Evolutionary conservation across 495 filamentous ascomycete genomes (phyloP).

Genomic region (Penicillium coffeae): DNA sequence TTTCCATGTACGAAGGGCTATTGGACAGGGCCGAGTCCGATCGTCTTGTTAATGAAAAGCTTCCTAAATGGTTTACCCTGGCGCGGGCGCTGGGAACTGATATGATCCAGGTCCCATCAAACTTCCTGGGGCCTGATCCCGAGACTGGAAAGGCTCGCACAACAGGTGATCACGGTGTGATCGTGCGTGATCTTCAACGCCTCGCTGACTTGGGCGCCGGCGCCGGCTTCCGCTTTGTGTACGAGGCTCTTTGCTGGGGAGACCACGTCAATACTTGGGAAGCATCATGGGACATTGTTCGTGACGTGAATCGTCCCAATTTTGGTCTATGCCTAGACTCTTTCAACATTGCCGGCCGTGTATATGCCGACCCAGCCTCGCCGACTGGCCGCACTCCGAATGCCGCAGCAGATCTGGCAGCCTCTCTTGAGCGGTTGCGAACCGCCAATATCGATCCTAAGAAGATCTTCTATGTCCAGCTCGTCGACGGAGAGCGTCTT

Average conservation of each 20-base stretch:
- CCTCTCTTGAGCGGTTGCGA: constrained; percentile 55
- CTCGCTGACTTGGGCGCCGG: constrained; percentile 62
- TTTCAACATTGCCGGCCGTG: constrained; percentile 72
- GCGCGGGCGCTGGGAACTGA: constrained; percentile 62
- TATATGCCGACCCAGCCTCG: constrained; percentile 66
- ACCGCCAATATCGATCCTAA: constrained; percentile 50
- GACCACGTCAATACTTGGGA: constrained; percentile 74
- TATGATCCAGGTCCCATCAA: constrained; percentile 70
- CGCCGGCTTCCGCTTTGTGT: constrained; percentile 61
- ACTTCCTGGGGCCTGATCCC: constrained; percentile 57
- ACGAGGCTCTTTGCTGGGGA: constrained; percentile 74
- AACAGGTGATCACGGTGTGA: constrained; percentile 52
- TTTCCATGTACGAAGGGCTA: constrained; percentile 75
- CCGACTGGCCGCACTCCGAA: constrained; percentile 50
- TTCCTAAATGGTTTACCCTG: constrained; percentile 65
- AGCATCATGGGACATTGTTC: constrained; percentile 63
- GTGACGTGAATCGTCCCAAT: constrained; percentile 62
- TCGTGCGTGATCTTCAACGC: constrained; percentile 60
- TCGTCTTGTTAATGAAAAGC: constrained; percentile 53
- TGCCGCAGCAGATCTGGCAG: constrained; percentile 54
- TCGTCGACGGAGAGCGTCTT: constrained; percentile 71
- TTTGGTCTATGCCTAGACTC: constrained; percentile 79
- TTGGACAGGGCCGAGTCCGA: constrained; percentile 58
- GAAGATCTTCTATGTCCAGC: constrained; percentile 78
- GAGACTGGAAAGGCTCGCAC: constrained; percentile 30